Conservation (phyloP, 1,284 basidiomycete species). For the Vanrija sp. region DNA sequence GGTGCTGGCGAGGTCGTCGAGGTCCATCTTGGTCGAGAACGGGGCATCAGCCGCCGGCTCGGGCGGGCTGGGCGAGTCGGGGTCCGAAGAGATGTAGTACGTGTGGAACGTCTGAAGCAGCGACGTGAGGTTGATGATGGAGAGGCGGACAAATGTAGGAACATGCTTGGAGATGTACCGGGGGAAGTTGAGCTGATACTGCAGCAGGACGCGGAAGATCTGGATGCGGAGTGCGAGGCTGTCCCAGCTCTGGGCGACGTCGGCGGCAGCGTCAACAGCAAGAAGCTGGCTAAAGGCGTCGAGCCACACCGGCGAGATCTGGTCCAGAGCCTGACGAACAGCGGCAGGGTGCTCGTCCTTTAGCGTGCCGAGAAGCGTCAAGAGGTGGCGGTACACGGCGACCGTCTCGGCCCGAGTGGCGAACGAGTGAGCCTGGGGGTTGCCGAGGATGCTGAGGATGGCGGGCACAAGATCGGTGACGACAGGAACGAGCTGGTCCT, state of each 20-base stretch:
- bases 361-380: conserved; percentile 87
- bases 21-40: conserved; percentile 61
- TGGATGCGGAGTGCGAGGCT: conserved; percentile 69
- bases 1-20: conserved; percentile 64
- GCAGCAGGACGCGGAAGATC: conserved; percentile 65
- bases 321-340: conserved; percentile 73
- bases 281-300: conserved; percentile 76
- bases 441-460: conserved; percentile 74
- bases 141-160: conserved; percentile 58
- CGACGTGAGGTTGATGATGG: conserved; percentile 62
- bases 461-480: conserved; percentile 78
- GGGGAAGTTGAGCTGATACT: conserved; percentile 71
- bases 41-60: conserved; percentile 65
- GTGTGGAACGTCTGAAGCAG: conserved; percentile 64
- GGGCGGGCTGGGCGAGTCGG: conserved; percentile 52
- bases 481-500: conserved; percentile 86
- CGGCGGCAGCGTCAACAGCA: conserved; percentile 59
- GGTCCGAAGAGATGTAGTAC: conserved; percentile 60
- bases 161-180: conserved; percentile 61
- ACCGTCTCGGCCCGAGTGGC: conserved; percentile 78
- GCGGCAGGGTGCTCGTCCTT: conserved; percentile 84
- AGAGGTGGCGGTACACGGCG: conserved; percentile 84
- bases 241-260: conserved; percentile 69
- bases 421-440: conserved; percentile 66
- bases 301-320: conserved; percentile 83